A percentile compares a stretch with the other conserved stretches of the same genome.
Evolutionary conservation across 208 protist species (phyloP).

Genomic region (Spongospora subterranea): DNA sequence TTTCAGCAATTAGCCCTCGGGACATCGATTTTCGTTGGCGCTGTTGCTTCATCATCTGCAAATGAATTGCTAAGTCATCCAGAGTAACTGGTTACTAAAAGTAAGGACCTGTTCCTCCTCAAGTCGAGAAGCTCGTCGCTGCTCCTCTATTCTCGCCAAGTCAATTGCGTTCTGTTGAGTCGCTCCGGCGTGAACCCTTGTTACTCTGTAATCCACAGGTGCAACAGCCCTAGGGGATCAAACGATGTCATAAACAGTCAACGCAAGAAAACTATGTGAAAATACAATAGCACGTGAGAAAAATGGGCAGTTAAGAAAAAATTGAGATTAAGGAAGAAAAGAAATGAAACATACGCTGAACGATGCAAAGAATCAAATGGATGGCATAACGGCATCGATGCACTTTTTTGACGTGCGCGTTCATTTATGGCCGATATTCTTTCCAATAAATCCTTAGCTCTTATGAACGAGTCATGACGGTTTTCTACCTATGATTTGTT

Average conservation of each 20-base stretch:
- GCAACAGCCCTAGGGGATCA: not conserved
- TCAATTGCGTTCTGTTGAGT: not conserved
- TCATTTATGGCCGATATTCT: not conserved
- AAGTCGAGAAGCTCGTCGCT: not conserved
- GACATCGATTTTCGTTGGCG: not conserved
- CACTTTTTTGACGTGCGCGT: not conserved
- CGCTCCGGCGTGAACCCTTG: not conserved
- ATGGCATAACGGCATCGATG: not conserved
- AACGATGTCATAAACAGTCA: no score
- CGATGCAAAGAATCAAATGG: slow-evolving; percentile 11
- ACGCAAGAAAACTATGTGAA: no score
- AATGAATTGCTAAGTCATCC: not conserved
- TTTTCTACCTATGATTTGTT: no score
- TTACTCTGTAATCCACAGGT: not conserved
- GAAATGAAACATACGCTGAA: not conserved
- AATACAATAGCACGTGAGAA: no score
- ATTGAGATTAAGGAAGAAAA: not conserved
- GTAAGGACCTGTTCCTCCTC: not conserved
- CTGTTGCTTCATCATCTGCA: not conserved
- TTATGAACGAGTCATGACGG: not conserved
- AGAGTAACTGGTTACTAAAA: not conserved
- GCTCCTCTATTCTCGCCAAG: not conserved
- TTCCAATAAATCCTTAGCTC: slow-evolving; percentile 9
- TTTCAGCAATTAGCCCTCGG: no score
- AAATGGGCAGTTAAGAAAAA: no score